Percentiles rank a stretch among this genome's conserved stretches.
Evolutionary conservation across 805 yeast genomes (phyloP).

Genomic region (Blastobotrys terrestris): DNA sequence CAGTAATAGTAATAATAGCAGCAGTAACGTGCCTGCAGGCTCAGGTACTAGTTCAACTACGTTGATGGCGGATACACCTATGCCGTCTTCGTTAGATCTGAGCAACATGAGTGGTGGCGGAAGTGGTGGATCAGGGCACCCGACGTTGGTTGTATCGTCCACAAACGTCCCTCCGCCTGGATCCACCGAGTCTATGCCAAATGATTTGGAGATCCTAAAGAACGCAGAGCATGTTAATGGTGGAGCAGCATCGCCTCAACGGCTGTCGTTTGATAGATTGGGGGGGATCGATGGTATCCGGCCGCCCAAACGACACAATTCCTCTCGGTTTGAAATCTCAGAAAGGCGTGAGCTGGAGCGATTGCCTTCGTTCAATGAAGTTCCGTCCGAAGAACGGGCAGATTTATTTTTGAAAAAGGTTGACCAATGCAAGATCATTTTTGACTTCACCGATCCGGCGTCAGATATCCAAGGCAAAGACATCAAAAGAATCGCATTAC

Average conservation of each 20-base stretch:
- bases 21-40: background rate
- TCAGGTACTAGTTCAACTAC: background rate
- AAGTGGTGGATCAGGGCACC: constrained; percentile 12
- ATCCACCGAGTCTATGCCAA: constrained; percentile 33
- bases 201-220: constrained; percentile 24
- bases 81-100: background rate
- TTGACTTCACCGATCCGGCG: constrained; percentile 91
- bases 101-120: constrained; percentile 9
- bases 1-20: background rate
- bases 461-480: constrained; percentile 90
- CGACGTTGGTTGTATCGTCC: constrained; percentile 14
- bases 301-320: constrained; percentile 85
- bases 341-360: constrained; percentile 58
- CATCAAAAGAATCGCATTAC: constrained; percentile 76
- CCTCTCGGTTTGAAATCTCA: constrained; percentile 84
- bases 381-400: constrained; percentile 71
- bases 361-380: constrained; percentile 84
- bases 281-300: constrained; percentile 78
- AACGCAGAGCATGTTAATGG: constrained; percentile 12
- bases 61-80: constrained; percentile 1
- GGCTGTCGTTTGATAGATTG: constrained; percentile 51
- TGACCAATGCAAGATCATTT: constrained; percentile 90
- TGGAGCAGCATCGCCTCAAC: constrained; percentile 26
- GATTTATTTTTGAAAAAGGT: constrained; percentile 79
- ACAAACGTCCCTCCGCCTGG: constrained; percentile 29